A percentile compares a stretch with the other conserved stretches of the same genome.
Evolutionary conservation across 1,284 basidiomycete species (phyloP).

Genomic region (Apiotrichum sp.): DNA sequence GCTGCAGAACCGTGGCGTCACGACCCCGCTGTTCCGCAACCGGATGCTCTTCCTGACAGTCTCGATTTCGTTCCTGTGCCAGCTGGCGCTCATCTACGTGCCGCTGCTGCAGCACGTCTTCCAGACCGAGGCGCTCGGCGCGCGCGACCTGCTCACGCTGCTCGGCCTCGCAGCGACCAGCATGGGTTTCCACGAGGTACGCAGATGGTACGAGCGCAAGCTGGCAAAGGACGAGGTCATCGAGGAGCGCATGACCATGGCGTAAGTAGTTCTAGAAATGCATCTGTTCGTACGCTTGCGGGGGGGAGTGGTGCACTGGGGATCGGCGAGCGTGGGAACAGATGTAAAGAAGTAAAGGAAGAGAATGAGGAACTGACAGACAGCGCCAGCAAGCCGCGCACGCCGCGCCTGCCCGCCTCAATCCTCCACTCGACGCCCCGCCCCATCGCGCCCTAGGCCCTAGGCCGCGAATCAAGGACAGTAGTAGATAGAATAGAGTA

Average conservation of each 20-base stretch:
- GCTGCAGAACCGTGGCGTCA: slow-evolving; percentile 84
- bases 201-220: slow-evolving; percentile 69
- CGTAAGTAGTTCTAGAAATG: background rate
- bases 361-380: no score
- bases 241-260: slow-evolving; percentile 1
- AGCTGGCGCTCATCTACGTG: slow-evolving; percentile 82
- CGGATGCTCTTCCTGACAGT: slow-evolving; percentile 84
- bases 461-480: no score
- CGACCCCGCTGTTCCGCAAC: slow-evolving; percentile 72
- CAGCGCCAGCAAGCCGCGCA: no score
- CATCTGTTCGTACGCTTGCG: no score
- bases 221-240: slow-evolving; percentile 31
- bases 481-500: background rate
- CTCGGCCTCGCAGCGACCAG: slow-evolving; percentile 64
- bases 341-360: no score
- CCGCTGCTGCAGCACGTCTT: slow-evolving; percentile 86
- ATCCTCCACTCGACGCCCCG: no score
- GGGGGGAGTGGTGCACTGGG: background rate
- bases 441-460: no score
- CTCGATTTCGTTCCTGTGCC: slow-evolving; percentile 71
- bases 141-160: slow-evolving; percentile 65
- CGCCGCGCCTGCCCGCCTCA: no score
- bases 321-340: background rate
- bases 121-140: slow-evolving; percentile 75
- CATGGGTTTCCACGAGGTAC: slow-evolving; percentile 68